Evolutionary conservation across 176 grass and related monocot genomes (phyloP).

Genomic region (Juncus effusus): DNA sequence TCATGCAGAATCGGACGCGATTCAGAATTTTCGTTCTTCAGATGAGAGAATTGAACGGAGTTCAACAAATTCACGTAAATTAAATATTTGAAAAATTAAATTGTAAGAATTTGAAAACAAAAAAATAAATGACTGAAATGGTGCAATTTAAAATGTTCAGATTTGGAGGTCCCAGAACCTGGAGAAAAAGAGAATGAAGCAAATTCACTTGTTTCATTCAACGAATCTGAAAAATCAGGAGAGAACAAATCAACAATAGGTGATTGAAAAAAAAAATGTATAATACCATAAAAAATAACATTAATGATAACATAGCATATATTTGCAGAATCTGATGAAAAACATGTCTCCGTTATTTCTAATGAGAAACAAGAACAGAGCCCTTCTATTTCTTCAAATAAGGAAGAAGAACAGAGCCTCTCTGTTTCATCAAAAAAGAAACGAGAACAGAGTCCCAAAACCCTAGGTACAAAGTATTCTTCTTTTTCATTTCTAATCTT

Average conservation of each 20-base stretch:
- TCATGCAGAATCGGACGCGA: background rate
- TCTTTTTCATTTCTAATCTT: background rate
- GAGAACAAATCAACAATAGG: conserved; percentile 20
- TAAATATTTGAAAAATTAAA: too few species aligned
- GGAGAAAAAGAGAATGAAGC: background rate
- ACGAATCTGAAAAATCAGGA: conserved; percentile 12
- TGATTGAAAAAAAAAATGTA: background rate
- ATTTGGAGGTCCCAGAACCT: background rate
- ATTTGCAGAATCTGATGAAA: conserved; percentile 18
- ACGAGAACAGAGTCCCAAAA: conserved; percentile 18
- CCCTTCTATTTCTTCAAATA: background rate
- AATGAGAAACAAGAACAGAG: conserved; percentile 21
- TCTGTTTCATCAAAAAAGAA: background rate
- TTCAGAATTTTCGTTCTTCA: background rate
- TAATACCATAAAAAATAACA: background rate
- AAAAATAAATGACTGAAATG: background rate
- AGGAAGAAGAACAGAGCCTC: conserved; percentile 11
- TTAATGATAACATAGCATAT: background rate
- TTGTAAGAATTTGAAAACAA: background rate
- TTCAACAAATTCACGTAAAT: too few species aligned
- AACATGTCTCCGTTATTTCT: background rate
- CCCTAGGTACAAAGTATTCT: background rate
- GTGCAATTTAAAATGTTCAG: background rate
- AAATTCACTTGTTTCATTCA: background rate
- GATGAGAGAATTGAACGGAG: too few species aligned